These are phyloP conservation scores for Lipomyces starkeyi DNA, from an alignment of 805 yeast genomes.

Conservation along the genomic window DNA sequence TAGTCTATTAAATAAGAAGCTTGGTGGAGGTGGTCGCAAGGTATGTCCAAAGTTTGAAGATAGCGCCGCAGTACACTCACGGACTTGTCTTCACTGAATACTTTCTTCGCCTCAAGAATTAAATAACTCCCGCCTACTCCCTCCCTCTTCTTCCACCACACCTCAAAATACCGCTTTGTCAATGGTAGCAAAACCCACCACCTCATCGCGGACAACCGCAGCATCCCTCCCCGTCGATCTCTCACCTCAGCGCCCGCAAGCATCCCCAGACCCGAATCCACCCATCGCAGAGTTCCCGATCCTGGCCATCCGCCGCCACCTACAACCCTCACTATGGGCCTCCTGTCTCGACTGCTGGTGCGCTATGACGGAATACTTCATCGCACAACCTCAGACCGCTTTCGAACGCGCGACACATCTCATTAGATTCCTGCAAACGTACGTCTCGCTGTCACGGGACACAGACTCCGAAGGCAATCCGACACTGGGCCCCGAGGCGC, in stretches of 20 bases:
- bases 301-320: conserved; percentile 9
- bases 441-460: conserved; percentile 22
- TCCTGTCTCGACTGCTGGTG: conserved; percentile 21
- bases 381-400: neutral
- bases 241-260: neutral
- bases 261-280: conserved; percentile 10
- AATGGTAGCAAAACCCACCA: neutral
- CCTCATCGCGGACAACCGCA: neutral
- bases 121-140: neutral
- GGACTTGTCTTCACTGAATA: too few species aligned
- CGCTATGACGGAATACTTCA: conserved; percentile 20
- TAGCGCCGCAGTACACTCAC: too few species aligned
- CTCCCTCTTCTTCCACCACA: too few species aligned
- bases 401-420: conserved; percentile 7
- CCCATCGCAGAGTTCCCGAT: conserved; percentile 21
- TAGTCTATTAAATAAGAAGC: too few species aligned
- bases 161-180: neutral
- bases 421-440: conserved; percentile 20
- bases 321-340: conserved; percentile 17
- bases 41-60: too few species aligned
- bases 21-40: too few species aligned
- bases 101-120: too few species aligned
- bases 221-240: neutral
- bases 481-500: neutral
- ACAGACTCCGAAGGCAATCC: neutral